These are phyloP conservation scores for Nicotiana paniculata DNA, from an alignment of 257 asterid genomes.

Conservation along the genomic window DNA sequence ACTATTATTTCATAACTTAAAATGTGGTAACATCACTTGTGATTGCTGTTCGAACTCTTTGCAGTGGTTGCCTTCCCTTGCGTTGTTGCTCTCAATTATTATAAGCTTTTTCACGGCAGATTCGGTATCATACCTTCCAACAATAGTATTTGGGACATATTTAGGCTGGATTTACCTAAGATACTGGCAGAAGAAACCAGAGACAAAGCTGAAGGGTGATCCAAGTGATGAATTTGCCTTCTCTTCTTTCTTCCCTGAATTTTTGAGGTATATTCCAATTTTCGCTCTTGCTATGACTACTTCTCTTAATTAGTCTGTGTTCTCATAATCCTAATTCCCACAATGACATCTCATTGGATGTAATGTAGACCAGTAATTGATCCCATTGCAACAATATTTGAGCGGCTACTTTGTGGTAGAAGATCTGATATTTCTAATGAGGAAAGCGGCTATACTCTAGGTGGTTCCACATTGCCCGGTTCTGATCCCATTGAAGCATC, in stretches of 20 bases:
- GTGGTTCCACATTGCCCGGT: conserved; percentile 62
- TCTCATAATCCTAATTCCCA: neutral
- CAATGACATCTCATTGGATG: conserved; percentile 18
- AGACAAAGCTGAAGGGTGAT: conserved; percentile 75
- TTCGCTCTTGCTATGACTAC: neutral
- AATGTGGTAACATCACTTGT: conserved; percentile 4
- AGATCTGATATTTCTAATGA: conserved; percentile 56
- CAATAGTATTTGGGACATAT: conserved; percentile 69
- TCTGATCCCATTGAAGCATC: conserved; percentile 92
- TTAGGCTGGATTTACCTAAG: conserved; percentile 90
- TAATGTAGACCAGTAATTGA: conserved; percentile 62
- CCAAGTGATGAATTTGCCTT: conserved; percentile 92
- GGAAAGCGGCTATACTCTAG: conserved; percentile 49
- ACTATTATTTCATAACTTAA: neutral
- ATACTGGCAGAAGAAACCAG: conserved; percentile 78
- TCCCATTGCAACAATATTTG: conserved; percentile 67
- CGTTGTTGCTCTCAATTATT: conserved; percentile 46
- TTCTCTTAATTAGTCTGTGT: neutral
- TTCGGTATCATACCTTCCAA: conserved; percentile 68
- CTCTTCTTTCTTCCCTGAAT: conserved; percentile 73
- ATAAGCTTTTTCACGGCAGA: conserved; percentile 68
- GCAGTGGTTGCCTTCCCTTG: conserved; percentile 93
- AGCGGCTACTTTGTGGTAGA: conserved; percentile 69
- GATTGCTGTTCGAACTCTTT: conserved; percentile 22
- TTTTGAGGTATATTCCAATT: conserved; percentile 40